Conservation (phyloP, 1,284 basidiomycete genomes). For the Ceratobasidium sp. region DNA sequence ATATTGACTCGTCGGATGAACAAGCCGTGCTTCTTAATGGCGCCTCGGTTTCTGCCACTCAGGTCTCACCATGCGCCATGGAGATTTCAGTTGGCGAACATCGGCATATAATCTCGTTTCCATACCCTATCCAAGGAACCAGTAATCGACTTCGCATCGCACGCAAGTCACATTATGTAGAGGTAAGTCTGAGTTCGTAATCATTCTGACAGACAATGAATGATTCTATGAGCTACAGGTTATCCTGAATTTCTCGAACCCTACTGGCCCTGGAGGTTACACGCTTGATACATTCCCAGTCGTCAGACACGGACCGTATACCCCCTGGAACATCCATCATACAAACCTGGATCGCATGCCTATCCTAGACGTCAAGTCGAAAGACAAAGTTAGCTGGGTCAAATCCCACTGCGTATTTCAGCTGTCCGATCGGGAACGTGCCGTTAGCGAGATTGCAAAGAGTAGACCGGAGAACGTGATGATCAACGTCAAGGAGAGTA, state of each 20-base stretch:
- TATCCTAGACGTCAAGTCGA: slow-evolving; percentile 47
- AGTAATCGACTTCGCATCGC: slow-evolving; percentile 62
- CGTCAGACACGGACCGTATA: neutral
- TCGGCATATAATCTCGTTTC: slow-evolving; percentile 56
- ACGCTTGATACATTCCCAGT: slow-evolving; percentile 58
- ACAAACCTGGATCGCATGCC: slow-evolving; percentile 53
- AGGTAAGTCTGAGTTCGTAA: slow-evolving; percentile 57
- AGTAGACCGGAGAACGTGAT: slow-evolving; percentile 50
- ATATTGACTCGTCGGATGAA: slow-evolving; percentile 56
- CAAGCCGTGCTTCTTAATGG: slow-evolving; percentile 54
- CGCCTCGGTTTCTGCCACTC: slow-evolving; percentile 50
- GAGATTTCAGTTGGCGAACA: slow-evolving; percentile 53
- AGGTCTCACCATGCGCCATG: slow-evolving; percentile 58
- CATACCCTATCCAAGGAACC: slow-evolving; percentile 59
- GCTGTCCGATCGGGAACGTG: slow-evolving; percentile 55
- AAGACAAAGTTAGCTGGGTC: slow-evolving; percentile 51
- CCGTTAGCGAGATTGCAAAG: slow-evolving; percentile 50
- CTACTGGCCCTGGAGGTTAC: slow-evolving; percentile 53
- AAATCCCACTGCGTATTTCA: slow-evolving; percentile 54
- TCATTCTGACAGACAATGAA: neutral
- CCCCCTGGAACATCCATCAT: slow-evolving; percentile 56
- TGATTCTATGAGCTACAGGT: slow-evolving; percentile 52
- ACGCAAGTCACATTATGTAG: slow-evolving; percentile 67
- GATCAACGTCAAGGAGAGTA: slow-evolving; percentile 53
- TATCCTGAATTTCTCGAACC: slow-evolving; percentile 52